Evolutionary conservation across 768 basidiomycete genomes (phyloP).

Genomic region (Coprinopsis cinerea): DNA sequence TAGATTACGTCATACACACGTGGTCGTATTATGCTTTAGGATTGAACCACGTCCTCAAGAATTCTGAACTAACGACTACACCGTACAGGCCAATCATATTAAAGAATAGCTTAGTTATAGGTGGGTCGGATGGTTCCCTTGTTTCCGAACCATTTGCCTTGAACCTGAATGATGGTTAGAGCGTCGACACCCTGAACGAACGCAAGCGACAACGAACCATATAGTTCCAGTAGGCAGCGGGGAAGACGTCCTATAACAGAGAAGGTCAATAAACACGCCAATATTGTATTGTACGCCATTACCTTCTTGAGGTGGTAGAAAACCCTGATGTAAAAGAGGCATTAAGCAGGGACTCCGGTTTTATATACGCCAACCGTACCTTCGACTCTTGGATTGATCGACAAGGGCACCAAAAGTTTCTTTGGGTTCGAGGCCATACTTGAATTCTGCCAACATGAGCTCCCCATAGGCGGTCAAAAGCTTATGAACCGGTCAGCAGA

Average conservation of each 20-base stretch:
- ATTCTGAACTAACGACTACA: too few species aligned
- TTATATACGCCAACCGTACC: too few species aligned
- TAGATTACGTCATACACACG: constrained; percentile 7
- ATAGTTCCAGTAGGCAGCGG: constrained; percentile 70
- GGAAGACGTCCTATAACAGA: constrained; percentile 51
- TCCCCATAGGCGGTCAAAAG: constrained; percentile 78
- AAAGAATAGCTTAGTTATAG: constrained; percentile 13
- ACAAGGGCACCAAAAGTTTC: constrained; percentile 72
- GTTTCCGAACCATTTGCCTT: constrained; percentile 42
- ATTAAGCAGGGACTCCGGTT: background rate
- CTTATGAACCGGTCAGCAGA: constrained; percentile 27
- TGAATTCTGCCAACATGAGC: constrained; percentile 89
- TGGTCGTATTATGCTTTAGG: constrained; percentile 1
- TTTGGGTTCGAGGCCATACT: constrained; percentile 83
- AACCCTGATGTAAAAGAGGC: constrained; percentile 33
- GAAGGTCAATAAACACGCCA: background rate
- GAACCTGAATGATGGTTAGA: constrained; percentile 23
- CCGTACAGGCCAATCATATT: background rate
- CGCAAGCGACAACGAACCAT: constrained; percentile 41
- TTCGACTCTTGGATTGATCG: constrained; percentile 71
- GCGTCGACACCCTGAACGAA: constrained; percentile 25
- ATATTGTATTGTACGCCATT: constrained; percentile 11
- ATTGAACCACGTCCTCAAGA: background rate
- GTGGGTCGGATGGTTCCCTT: constrained; percentile 26
- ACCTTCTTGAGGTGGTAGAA: constrained; percentile 91